phyloP scores from a whole-genome alignment of 192 early-diverging fungal species.

The Gamsiella multidivaricata region DNA sequence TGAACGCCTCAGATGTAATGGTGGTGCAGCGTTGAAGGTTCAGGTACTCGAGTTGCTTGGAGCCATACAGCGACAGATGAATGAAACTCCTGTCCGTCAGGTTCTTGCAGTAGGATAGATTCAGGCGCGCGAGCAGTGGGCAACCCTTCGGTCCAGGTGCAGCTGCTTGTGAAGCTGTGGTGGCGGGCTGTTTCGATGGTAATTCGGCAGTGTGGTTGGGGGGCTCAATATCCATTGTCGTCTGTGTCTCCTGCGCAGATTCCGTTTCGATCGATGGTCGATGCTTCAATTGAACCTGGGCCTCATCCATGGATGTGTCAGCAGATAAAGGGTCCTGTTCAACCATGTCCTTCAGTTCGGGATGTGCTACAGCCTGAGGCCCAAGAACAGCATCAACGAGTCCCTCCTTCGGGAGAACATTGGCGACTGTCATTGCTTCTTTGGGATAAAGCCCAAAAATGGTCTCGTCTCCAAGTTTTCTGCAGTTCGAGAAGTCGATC shows the following conservation, averaged over 20 bases:
- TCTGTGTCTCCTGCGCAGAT: not conserved
- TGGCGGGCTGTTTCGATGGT: not conserved
- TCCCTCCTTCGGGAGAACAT: not conserved
- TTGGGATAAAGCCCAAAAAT: slow-evolving; percentile 64
- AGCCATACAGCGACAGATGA: slow-evolving; percentile 56
- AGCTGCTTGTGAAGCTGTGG: too few relatives aligned
- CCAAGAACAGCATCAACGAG: slow-evolving; percentile 19
- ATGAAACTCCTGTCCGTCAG: slow-evolving; percentile 70
- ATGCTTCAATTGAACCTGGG: slow-evolving; percentile 4
- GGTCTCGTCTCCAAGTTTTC: slow-evolving; percentile 76
- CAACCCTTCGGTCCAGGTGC: slow-evolving; percentile 17
- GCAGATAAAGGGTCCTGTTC: not conserved
- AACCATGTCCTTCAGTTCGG: slow-evolving; percentile 5
- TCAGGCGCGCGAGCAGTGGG: slow-evolving; percentile 54
- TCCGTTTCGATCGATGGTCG: slow-evolving; percentile 14
- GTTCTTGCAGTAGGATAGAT: slow-evolving; percentile 82
- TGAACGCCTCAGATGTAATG: slow-evolving; percentile 75
- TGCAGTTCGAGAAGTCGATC: slow-evolving; percentile 83
- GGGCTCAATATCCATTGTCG: slow-evolving; percentile 3
- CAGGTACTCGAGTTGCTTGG: slow-evolving; percentile 63
- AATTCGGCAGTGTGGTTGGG: not conserved
- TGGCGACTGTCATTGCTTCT: slow-evolving; percentile 1
- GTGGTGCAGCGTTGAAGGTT: slow-evolving; percentile 84
- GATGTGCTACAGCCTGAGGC: not conserved
- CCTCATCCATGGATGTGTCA: slow-evolving; percentile 32